Evolutionary conservation across 1,284 basidiomycete genomes (phyloP).

Genomic region (Ustilago curta): DNA sequence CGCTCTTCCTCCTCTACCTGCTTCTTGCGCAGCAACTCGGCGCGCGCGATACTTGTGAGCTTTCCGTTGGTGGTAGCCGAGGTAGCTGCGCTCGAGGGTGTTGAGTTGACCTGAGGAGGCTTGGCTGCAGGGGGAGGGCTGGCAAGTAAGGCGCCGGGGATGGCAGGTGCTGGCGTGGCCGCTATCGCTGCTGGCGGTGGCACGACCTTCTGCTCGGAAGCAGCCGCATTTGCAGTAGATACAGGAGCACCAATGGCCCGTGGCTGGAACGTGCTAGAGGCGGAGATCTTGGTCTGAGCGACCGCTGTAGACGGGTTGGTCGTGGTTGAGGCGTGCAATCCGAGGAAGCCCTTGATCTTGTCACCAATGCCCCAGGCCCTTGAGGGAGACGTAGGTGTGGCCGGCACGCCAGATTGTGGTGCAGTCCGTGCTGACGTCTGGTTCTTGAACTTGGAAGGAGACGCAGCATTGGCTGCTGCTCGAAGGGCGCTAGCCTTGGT

Average conservation of each 20-base stretch:
- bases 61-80: slow-evolving; percentile 32
- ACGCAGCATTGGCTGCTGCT: slow-evolving; percentile 37
- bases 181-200: slow-evolving; percentile 3
- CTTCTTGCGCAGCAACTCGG: slow-evolving; percentile 54
- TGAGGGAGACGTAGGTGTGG: slow-evolving; percentile 39
- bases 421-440: slow-evolving; percentile 24
- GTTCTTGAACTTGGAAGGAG: slow-evolving; percentile 33
- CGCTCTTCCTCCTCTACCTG: slow-evolving; percentile 56
- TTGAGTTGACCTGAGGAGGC: slow-evolving; percentile 31
- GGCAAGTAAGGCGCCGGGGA: slow-evolving; percentile 42
- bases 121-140: slow-evolving; percentile 29
- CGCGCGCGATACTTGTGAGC: slow-evolving; percentile 49
- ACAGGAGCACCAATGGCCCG: slow-evolving; percentile 19
- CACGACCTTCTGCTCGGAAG: slow-evolving; percentile 11
- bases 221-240: slow-evolving; percentile 2
- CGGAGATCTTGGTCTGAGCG: slow-evolving; percentile 41
- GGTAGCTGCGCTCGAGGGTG: slow-evolving; percentile 24
- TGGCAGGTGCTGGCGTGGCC: slow-evolving; percentile 11
- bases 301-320: slow-evolving; percentile 22
- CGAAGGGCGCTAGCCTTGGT: slow-evolving; percentile 44
- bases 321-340: slow-evolving; percentile 46
- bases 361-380: slow-evolving; percentile 52
- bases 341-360: slow-evolving; percentile 59
- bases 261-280: slow-evolving; percentile 38
- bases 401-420: slow-evolving; percentile 20